A percentile compares a stretch with the other conserved stretches of the same genome.
These are phyloP conservation scores for Arachis hypogaea DNA, from an alignment of 306 rosid species.

Conservation along the genomic window DNA sequence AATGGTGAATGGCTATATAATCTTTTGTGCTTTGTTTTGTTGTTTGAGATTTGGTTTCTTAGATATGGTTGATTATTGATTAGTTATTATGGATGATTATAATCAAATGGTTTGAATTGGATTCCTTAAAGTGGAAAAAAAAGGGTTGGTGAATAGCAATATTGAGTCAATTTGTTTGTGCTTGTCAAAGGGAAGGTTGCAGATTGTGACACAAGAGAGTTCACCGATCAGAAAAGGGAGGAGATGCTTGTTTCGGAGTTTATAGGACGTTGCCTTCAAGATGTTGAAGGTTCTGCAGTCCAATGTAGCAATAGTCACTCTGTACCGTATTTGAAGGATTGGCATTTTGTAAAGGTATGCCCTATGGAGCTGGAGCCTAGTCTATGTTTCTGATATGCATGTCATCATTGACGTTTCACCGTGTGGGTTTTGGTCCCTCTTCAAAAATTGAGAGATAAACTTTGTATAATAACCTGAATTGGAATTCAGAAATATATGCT, in stretches of 20 bases:
- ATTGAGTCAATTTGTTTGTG: background rate
- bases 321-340: conserved; percentile 86
- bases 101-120: background rate
- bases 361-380: background rate
- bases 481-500: background rate
- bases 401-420: conserved; percentile 21
- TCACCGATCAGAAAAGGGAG: conserved; percentile 85
- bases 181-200: conserved; percentile 62
- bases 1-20: background rate
- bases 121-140: background rate
- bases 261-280: conserved; percentile 49
- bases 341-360: conserved; percentile 94
- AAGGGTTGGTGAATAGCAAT: background rate
- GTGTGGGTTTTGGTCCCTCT: background rate
- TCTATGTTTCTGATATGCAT: background rate
- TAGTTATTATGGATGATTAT: too few relatives aligned
- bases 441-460: background rate
- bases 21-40: too few relatives aligned
- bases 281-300: conserved; percentile 39
- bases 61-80: too few relatives aligned
- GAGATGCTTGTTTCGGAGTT: conserved; percentile 79
- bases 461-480: background rate
- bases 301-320: conserved; percentile 38
- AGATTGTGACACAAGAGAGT: conserved; percentile 76
- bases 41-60: too few relatives aligned